Evolutionary conservation across 129 eudicot genomes (phyloP), one percentile per base, ranked within the genome.

Genomic region (Escallonia herrerae): DNA sequence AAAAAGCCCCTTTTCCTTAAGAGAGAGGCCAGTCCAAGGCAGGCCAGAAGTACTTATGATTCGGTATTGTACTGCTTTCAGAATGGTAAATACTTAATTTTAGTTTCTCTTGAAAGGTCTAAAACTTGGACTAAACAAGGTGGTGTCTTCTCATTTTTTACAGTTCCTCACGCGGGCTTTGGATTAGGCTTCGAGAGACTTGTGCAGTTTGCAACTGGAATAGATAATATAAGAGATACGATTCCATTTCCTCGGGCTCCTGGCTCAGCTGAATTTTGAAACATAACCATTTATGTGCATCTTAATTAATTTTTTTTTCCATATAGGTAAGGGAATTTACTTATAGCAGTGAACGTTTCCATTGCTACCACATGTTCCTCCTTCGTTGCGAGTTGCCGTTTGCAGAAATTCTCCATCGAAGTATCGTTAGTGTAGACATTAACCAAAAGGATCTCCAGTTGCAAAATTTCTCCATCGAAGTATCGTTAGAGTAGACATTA

Each of bases 161-260:
- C 93, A 94, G 99, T 94, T 82, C 99, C 99, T 71, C 99, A 94
- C 69, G 93, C 99, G 1, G 99, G 99, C 41, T 94, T 94, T 68
- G 99, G 99, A 46, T 77, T 94, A 68, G 99, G 99, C 48, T 94
- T 94, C 48, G 99, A 94, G 74, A 83, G 99, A 80, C 97, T 94
- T 14, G 99, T 94, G 47, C 99, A 94, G 46, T 94, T 89, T 78
- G 95, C 95, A 15, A 94, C 99, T 45, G 99, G 99, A 48, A 74
- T 89, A 8, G 99, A 94, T 5, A 94, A 94, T 56, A 89, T 94
- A 63, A 82, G 99, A 71, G 99, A 94, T 72, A 90, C 96, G 12
- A 94, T 94, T 68, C 97, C 99, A 62, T 94, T 94, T 51, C 99
- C 99, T 15, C 84, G 99, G 62, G 79, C 91, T 37, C 97, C 99